A percentile compares a stretch with the other conserved stretches of the same genome.
These are phyloP conservation scores for Diaporthe citriasiana DNA, from an alignment of 2,329 filamentous ascomycete species.

Conservation along the genomic window DNA sequence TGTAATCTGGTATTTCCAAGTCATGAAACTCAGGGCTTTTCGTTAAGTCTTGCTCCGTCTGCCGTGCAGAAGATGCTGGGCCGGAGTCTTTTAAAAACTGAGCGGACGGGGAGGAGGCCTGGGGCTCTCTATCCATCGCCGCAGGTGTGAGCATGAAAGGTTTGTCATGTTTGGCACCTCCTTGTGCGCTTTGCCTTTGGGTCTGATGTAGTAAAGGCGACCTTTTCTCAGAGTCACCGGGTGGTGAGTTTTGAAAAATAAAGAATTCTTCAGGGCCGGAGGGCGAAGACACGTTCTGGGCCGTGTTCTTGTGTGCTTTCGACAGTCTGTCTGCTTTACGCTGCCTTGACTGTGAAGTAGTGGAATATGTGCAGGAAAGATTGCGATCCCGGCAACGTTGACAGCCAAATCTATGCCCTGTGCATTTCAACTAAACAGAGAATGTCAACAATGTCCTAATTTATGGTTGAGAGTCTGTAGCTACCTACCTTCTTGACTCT, in stretches of 20 bases:
- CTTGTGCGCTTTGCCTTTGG: neutral
- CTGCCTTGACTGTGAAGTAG: conserved; percentile 18
- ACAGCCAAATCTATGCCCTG: conserved; percentile 24
- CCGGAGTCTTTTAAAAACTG: neutral
- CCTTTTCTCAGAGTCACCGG: too few species aligned
- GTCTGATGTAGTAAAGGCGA: neutral
- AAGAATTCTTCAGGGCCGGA: neutral
- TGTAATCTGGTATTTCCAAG: conserved; percentile 13
- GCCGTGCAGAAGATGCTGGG: neutral
- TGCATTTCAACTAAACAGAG: conserved; percentile 2
- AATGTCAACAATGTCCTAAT: neutral
- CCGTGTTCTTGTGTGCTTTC: neutral
- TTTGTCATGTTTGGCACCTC: neutral
- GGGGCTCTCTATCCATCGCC: neutral
- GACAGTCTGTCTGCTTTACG: neutral
- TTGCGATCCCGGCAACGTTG: conserved; percentile 27
- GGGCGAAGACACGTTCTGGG: neutral
- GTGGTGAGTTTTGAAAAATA: neutral
- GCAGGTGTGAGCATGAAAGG: too few species aligned
- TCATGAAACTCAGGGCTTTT: neutral
- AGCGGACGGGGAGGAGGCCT: neutral
- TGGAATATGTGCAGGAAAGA: conserved; percentile 11
- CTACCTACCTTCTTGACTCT: conserved; percentile 20
- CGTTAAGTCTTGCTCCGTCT: neutral
- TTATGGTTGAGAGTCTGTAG: neutral